Evolutionary conservation across 2,329 filamentous ascomycete species (phyloP).

Genomic region (Fusarium luffae): DNA sequence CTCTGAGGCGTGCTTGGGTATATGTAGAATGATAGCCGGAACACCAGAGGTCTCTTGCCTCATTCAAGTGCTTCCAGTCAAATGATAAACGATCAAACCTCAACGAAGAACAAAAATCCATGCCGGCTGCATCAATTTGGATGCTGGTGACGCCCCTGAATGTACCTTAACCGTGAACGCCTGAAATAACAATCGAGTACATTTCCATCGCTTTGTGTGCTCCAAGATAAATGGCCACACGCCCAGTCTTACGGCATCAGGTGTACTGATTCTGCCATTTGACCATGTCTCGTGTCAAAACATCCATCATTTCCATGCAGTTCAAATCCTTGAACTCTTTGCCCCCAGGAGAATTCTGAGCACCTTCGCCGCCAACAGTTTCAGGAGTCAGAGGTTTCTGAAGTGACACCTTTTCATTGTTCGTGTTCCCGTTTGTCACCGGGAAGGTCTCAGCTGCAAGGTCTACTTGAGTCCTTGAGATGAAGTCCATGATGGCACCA

Average conservation of each 20-base stretch:
- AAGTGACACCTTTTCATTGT: constrained; percentile 55
- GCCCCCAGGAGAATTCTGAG: constrained; percentile 38
- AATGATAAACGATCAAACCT: constrained; percentile 18
- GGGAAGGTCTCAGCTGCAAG: constrained; percentile 74
- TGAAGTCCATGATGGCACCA: constrained; percentile 87
- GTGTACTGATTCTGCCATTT: constrained; percentile 84
- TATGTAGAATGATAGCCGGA: constrained; percentile 29
- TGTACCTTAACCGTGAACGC: constrained; percentile 41
- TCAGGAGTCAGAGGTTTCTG: constrained; percentile 50
- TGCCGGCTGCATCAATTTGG: constrained; percentile 31
- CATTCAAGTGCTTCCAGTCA: constrained; percentile 14
- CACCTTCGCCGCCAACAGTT: constrained; percentile 41
- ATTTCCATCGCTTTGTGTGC: background rate
- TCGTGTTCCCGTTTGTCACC: constrained; percentile 54
- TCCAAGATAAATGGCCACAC: background rate
- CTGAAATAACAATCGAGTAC: constrained; percentile 19
- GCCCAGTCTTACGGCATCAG: constrained; percentile 36
- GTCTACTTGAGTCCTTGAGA: constrained; percentile 88
- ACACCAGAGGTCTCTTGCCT: constrained; percentile 18
- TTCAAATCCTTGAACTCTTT: constrained; percentile 79
- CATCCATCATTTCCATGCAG: constrained; percentile 91
- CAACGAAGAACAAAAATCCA: constrained; percentile 22
- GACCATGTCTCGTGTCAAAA: constrained; percentile 80
- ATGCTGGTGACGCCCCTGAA: constrained; percentile 42
- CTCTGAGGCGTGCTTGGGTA: constrained; percentile 28